A percentile compares a stretch with the other conserved stretches of the same genome.
phyloP scores from a whole-genome alignment of 202 grass and related monocot species.

The Panicum hallii region DNA sequence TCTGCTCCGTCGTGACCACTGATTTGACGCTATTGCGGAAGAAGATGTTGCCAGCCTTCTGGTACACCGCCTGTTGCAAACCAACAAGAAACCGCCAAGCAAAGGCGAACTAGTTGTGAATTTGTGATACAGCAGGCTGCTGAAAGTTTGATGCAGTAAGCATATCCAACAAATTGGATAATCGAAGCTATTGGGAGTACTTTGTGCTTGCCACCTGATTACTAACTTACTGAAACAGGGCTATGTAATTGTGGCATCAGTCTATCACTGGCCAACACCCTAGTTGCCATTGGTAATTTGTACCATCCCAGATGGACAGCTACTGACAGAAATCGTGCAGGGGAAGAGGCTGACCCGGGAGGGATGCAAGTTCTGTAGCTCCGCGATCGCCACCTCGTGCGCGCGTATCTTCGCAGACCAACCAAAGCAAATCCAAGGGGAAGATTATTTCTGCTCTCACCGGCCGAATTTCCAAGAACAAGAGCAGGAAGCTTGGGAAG shows the following conservation, averaged over 20 bases:
- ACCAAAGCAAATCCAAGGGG: background rate
- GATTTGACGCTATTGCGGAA: conserved; percentile 67
- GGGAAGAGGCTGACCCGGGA: conserved; percentile 53
- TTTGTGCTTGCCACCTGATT: background rate
- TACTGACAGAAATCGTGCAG: background rate
- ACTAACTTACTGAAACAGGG: background rate
- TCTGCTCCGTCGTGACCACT: conserved; percentile 63
- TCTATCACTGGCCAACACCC: background rate
- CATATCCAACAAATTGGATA: background rate
- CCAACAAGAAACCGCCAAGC: background rate
- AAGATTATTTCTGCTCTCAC: background rate
- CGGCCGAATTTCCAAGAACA: conserved; percentile 7
- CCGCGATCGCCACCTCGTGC: conserved; percentile 74
- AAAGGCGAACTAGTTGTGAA: background rate
- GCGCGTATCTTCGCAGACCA: conserved; percentile 54
- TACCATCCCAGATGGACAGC: background rate
- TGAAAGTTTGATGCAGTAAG: conserved; percentile 3
- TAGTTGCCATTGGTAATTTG: background rate
- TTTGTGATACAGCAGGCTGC: background rate
- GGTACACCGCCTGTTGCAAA: conserved; percentile 63
- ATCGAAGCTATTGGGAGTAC: background rate
- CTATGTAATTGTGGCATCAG: background rate
- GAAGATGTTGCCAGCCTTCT: conserved; percentile 77
- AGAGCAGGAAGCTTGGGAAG: background rate
- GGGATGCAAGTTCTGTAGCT: conserved; percentile 63